phyloP scores from a whole-genome alignment of 1,284 basidiomycete species.

The Xanthoconium separans region DNA sequence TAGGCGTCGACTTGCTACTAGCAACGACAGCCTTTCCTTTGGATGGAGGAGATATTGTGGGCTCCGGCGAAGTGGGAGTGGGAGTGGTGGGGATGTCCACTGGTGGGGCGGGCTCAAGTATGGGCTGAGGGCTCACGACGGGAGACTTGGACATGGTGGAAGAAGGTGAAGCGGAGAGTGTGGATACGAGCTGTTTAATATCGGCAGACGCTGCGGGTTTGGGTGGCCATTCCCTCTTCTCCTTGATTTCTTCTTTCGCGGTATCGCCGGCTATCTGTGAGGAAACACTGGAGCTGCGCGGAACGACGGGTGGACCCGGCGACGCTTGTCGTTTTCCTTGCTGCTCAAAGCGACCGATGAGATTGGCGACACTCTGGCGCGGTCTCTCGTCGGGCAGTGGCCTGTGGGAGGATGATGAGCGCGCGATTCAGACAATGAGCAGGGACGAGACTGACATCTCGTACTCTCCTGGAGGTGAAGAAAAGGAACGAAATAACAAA shows the following conservation, averaged over 20 bases:
- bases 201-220: conserved; percentile 36
- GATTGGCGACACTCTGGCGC: conserved; percentile 76
- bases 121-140: conserved; percentile 25
- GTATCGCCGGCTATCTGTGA: conserved; percentile 65
- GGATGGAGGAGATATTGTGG: conserved; percentile 18
- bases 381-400: conserved; percentile 81
- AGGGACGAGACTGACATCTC: conserved; percentile 27
- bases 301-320: conserved; percentile 36
- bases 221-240: conserved; percentile 78
- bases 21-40: conserved; percentile 28
- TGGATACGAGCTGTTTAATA: conserved; percentile 30
- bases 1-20: conserved; percentile 20
- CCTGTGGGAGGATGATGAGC: conserved; percentile 43
- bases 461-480: conserved; percentile 21
- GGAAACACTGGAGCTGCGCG: conserved; percentile 58
- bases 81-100: conserved; percentile 15
- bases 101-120: conserved; percentile 9
- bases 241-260: conserved; percentile 60
- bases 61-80: conserved; percentile 21
- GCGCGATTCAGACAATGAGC: conserved; percentile 3
- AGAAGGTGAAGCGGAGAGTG: conserved; percentile 27
- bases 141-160: conserved; percentile 30
- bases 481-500: conserved; percentile 12
- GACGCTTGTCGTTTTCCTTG: conserved; percentile 62
- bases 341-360: conserved; percentile 80